Conservation (phyloP, 108 stramenopile species). For the Pelagomonas calceolata region DNA sequence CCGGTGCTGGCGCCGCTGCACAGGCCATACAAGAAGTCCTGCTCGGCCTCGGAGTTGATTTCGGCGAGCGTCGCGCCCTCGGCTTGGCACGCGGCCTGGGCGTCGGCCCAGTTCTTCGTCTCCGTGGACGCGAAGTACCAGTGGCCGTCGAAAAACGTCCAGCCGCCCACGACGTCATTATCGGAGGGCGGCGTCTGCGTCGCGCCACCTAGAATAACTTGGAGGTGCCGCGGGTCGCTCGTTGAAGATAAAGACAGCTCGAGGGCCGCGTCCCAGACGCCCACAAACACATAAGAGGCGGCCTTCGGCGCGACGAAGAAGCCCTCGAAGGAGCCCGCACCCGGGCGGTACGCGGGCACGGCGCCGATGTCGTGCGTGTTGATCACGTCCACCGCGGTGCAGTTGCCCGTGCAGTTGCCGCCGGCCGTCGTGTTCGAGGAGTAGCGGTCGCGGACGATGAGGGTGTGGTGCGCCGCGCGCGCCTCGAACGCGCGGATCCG, state of each 20-base stretch:
- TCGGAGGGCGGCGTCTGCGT: neutral
- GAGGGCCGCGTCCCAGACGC: neutral
- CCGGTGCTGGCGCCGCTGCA: too few relatives aligned
- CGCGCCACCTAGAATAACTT: neutral
- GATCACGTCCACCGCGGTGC: neutral
- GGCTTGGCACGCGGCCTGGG: too few relatives aligned
- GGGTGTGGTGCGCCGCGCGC: neutral
- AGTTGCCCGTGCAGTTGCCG: neutral
- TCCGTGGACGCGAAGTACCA: neutral
- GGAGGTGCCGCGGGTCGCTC: neutral
- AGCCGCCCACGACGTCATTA: neutral
- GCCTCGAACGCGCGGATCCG: neutral
- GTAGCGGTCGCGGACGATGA: neutral
- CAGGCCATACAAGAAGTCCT: too few relatives aligned
- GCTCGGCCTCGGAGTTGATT: too few relatives aligned
- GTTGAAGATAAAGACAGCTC: neutral
- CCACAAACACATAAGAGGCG: conserved; percentile 4
- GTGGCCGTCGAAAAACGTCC: neutral
- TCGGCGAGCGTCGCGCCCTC: too few relatives aligned
- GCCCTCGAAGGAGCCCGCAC: neutral
- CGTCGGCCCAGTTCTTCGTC: too few relatives aligned
- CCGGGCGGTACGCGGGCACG: conserved; percentile 1
- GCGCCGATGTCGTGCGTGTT: neutral
- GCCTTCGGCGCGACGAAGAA: conserved; percentile 6
- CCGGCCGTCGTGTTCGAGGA: neutral